These are phyloP conservation scores for Gossypium trilobum DNA, from an alignment of 441 rosid species.

Conservation along the genomic window DNA sequence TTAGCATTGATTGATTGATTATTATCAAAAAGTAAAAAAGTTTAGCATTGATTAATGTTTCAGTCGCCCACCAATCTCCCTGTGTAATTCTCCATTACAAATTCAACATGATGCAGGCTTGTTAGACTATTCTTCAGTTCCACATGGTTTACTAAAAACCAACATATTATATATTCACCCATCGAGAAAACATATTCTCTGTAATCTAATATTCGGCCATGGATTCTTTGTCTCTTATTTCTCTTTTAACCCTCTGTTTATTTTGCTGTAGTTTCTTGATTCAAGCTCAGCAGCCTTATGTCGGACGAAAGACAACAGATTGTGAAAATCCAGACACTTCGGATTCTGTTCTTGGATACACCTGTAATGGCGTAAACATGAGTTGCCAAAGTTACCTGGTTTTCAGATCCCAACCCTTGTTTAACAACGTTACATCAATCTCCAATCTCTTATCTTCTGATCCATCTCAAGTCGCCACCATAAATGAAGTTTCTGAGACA, in stretches of 20 bases:
- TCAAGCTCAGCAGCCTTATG: constrained; percentile 63
- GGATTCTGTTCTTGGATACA: constrained; percentile 51
- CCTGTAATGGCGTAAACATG: constrained; percentile 55
- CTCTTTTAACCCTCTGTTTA: constrained; percentile 4
- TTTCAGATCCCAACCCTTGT: constrained; percentile 51
- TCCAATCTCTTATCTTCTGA: constrained; percentile 43
- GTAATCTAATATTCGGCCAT: constrained; percentile 8
- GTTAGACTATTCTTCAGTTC: neutral
- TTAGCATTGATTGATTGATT: no score
- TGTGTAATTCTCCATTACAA: neutral
- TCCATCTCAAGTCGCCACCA: constrained; percentile 35
- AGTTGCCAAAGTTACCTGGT: constrained; percentile 48
- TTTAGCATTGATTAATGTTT: neutral
- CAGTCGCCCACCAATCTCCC: neutral
- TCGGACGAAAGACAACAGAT: constrained; percentile 30
- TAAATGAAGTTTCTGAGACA: constrained; percentile 37
- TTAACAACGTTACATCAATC: constrained; percentile 39
- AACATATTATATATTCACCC: neutral
- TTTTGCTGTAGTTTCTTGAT: constrained; percentile 19
- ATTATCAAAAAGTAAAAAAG: no score
- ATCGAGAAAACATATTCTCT: neutral
- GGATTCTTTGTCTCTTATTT: constrained; percentile 18
- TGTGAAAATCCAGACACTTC: constrained; percentile 28
- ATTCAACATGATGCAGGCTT: neutral
- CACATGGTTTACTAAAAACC: neutral